A percentile compares a stretch with the other conserved stretches of the same genome.
These are phyloP conservation scores for Carex arenaria DNA, from an alignment of 202 grass and related monocot genomes.

Conservation along the genomic window DNA sequence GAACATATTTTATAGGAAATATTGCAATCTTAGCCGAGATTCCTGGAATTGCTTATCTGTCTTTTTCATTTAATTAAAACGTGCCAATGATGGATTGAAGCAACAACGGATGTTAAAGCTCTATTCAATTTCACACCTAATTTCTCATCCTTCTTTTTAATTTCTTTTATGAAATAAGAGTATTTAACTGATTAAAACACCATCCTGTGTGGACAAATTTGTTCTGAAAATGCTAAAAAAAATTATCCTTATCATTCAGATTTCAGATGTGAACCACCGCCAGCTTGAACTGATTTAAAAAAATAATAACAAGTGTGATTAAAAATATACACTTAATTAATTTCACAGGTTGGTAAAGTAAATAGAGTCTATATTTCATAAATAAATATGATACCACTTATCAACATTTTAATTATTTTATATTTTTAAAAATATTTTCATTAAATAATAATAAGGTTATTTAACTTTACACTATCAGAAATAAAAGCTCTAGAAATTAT, in stretches of 20 bases:
- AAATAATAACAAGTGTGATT: neutral
- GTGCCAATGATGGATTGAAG: neutral
- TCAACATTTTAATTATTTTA: too few species aligned
- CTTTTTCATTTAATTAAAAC: neutral
- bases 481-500: too few species aligned
- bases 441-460: too few species aligned
- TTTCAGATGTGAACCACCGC: neutral
- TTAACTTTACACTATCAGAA: too few species aligned
- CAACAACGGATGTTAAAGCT: neutral
- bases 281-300: neutral
- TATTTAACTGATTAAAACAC: neutral
- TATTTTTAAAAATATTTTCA: too few species aligned
- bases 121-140: conserved; percentile 21
- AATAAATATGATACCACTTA: too few species aligned
- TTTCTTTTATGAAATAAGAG: neutral
- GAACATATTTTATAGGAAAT: neutral
- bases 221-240: neutral
- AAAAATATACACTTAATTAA: neutral
- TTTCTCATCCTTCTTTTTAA: neutral
- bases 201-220: neutral
- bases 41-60: neutral
- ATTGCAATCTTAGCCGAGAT: conserved; percentile 13
- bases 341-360: neutral
- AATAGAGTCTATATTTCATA: too few species aligned
- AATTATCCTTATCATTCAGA: neutral